These are phyloP conservation scores for Tolypocladium inflatum DNA, from an alignment of 2,329 filamentous ascomycete genomes.

Conservation along the genomic window DNA sequence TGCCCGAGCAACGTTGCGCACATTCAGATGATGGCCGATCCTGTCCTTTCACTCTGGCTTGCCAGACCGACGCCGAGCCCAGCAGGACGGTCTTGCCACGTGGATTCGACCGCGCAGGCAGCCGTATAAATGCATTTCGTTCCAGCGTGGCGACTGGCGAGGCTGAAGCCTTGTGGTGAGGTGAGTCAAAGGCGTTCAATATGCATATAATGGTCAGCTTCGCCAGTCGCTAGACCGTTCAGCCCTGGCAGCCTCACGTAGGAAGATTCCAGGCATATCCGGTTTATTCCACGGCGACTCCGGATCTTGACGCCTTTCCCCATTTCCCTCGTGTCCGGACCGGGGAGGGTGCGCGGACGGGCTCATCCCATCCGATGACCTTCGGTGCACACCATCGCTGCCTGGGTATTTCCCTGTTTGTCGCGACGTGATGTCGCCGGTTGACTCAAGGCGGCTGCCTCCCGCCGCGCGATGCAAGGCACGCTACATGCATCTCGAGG, in stretches of 20 bases:
- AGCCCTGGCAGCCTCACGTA: background rate
- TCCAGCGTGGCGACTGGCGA: background rate
- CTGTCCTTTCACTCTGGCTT: background rate
- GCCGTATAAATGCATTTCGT: background rate
- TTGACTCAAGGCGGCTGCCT: background rate
- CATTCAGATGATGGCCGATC: background rate
- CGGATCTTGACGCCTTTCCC: background rate
- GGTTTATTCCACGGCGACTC: background rate
- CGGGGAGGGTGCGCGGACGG: background rate
- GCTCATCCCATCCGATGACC: background rate
- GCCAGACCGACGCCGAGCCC: background rate
- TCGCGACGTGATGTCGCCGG: background rate
- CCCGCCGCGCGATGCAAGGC: constrained; percentile 8
- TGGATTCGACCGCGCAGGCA: background rate
- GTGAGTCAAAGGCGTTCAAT: background rate
- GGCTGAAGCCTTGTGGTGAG: background rate
- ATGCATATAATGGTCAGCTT: background rate
- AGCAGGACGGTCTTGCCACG: too few relatives aligned
- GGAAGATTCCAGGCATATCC: background rate
- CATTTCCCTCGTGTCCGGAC: background rate
- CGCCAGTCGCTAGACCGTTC: background rate
- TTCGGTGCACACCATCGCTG: background rate
- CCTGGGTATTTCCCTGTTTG: background rate
- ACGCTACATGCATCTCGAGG: constrained; percentile 6
- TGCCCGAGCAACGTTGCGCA: background rate